These are phyloP conservation scores for Pseudogymnoascus pannorum DNA, from an alignment of 2,329 filamentous ascomycete genomes.

Conservation along the genomic window DNA sequence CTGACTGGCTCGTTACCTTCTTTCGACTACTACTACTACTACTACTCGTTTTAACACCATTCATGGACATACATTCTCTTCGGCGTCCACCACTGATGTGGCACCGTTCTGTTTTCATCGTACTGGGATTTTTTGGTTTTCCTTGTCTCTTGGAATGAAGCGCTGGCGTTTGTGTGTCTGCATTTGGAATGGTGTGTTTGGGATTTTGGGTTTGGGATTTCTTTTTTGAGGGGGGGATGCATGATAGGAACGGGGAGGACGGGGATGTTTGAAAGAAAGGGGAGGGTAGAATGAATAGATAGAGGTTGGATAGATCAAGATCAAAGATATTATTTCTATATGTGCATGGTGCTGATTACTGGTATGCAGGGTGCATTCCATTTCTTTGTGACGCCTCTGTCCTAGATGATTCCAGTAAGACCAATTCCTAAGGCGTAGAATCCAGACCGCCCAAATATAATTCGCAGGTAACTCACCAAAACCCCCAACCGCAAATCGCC, in stretches of 20 bases:
- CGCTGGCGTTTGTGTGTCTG: neutral
- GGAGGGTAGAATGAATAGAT: neutral
- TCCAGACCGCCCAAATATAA: neutral
- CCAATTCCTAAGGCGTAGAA: too few species aligned
- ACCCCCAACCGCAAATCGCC: too few species aligned
- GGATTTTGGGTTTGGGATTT: neutral
- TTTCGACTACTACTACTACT: neutral
- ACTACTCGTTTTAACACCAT: constrained; percentile 1
- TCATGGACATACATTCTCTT: constrained; percentile 7
- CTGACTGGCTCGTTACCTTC: neutral
- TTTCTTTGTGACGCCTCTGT: neutral
- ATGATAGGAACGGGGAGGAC: neutral
- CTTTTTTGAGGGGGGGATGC: neutral
- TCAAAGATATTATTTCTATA: neutral
- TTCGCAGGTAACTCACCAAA: neutral
- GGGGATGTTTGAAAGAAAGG: neutral
- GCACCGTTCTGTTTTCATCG: neutral
- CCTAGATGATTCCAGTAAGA: neutral
- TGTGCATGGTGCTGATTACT: neutral
- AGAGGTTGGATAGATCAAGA: constrained; percentile 5
- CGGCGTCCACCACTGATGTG: neutral
- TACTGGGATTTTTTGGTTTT: neutral
- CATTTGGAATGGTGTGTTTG: neutral
- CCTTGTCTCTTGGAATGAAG: neutral
- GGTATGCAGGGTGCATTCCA: neutral